phyloP scores from a whole-genome alignment of 2,329 filamentous ascomycete species.

The Trichoderma semiorbis region DNA sequence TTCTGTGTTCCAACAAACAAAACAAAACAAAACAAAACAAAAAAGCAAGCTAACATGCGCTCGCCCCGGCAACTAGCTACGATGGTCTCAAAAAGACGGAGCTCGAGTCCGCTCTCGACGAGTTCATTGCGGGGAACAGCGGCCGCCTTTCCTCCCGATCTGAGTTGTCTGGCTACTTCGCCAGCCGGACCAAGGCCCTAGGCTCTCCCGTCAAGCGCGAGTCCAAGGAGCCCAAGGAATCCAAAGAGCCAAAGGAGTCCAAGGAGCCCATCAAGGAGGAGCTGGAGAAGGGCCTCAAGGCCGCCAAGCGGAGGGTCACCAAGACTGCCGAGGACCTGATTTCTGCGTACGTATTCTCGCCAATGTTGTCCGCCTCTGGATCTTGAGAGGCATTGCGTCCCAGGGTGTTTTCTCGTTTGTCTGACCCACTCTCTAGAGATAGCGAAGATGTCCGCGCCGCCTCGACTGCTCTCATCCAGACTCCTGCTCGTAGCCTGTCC shows the following conservation, averaged over 20 bases:
- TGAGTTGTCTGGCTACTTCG: constrained; percentile 71
- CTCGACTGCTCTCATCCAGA: constrained; percentile 46
- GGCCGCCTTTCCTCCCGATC: constrained; percentile 61
- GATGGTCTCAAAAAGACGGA: constrained; percentile 74
- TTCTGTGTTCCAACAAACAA: neutral
- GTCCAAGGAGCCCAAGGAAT: constrained; percentile 33
- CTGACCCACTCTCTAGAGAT: constrained; percentile 22
- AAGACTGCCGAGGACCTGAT: constrained; percentile 45
- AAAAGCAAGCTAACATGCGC: constrained; percentile 6
- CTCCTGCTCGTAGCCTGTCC: constrained; percentile 50
- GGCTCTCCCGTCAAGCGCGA: constrained; percentile 61
- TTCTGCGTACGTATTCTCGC: constrained; percentile 41
- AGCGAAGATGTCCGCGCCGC: constrained; percentile 33
- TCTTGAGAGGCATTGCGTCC: neutral
- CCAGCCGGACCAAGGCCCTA: constrained; percentile 56
- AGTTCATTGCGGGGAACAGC: constrained; percentile 67
- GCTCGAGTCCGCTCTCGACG: constrained; percentile 70
- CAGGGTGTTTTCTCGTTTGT: neutral
- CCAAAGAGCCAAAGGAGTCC: constrained; percentile 35
- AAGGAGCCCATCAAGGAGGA: constrained; percentile 39
- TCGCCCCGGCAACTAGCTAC: constrained; percentile 46
- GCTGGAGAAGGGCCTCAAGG: constrained; percentile 40
- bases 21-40: neutral
- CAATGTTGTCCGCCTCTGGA: neutral
- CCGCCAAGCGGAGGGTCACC: constrained; percentile 43